Base-by-base conservation (phyloP, 2,329 filamentous ascomycete genomes). In the Pseudogymnoascus sp. region DNA sequence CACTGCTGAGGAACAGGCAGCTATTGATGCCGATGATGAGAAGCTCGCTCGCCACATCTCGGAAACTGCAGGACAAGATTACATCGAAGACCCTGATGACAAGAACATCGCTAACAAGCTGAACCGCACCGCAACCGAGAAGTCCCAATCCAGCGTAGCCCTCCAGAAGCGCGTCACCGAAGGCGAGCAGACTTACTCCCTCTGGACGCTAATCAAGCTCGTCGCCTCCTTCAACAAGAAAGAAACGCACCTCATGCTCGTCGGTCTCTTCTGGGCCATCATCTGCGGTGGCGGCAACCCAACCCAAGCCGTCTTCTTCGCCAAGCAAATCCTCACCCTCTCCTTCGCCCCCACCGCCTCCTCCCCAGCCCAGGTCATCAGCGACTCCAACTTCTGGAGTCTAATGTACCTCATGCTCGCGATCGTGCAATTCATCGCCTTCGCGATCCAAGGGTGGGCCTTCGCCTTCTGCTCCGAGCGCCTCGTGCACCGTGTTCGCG, bases 391-490 rank as follows among this genome's bases (percentile, higher is more conserved):
- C 72, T 96, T 96, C 74, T 97, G 91, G 91, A 87, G 86, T 63
- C 78, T 87, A 70, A 96, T 96, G 91, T 96, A 89, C 75, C 82
- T 93, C 67, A 92, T 96, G 83, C 81, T 97, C 62, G 92, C 86
- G 2, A 75, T 91, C 62, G 85, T 89, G 8, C 84, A 89, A 71
- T 84, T 96, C 64, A 74, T 93, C 62, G 81, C 87, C 5, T 91
- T 89, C 69, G 75, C 82, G 18, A 75, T 78, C 5, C 89, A 93
- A 70, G 91, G 91, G 60, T 70, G 89, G 61, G 79, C 87, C 1
- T 93, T 97, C 69, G 93, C 91, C 16, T 87, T 86, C 70, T 93
- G 90, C 77, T 95, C 91, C n/a, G 91, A 96, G 77, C 83, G 86
- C 42, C 83, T 97, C 23, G 84, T 97, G 62, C 90, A 91, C 73